These are phyloP conservation scores for Metarhizium rileyi DNA, from an alignment of 2,329 filamentous ascomycete genomes.

Conservation along the genomic window DNA sequence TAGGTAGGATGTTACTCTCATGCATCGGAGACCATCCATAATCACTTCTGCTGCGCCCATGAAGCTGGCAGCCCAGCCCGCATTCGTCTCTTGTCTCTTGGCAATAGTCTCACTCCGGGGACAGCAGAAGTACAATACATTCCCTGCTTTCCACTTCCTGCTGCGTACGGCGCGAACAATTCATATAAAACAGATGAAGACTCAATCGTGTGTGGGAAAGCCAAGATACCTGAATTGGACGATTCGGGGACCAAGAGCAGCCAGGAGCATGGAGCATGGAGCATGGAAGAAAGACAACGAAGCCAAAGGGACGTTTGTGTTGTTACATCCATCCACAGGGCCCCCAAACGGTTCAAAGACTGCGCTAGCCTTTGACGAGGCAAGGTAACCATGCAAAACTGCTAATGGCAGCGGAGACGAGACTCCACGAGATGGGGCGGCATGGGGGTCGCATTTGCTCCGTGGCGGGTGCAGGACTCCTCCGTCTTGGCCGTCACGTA, in stretches of 20 bases:
- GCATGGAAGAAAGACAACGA: neutral
- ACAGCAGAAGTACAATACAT: neutral
- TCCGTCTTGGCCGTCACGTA: neutral
- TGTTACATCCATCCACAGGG: slow-evolving; percentile 2
- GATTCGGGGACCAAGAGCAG: neutral
- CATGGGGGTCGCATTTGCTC: neutral
- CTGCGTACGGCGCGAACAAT: neutral
- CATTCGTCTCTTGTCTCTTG: neutral
- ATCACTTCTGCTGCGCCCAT: neutral
- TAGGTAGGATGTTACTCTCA: neutral
- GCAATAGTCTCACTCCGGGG: neutral
- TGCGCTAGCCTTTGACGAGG: neutral
- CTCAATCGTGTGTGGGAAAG: neutral
- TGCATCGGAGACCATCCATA: neutral
- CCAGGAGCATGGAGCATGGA: neutral
- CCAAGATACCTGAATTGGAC: neutral
- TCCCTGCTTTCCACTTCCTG: neutral
- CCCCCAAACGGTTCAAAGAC: neutral
- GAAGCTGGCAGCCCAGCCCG: neutral
- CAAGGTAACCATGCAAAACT: slow-evolving; percentile 2
- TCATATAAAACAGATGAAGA: neutral
- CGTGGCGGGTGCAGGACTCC: neutral
- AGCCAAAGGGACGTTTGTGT: slow-evolving; percentile 1
- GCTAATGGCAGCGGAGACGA: slow-evolving; percentile 1
- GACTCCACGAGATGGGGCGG: slow-evolving; percentile 2